These are phyloP conservation scores for Apiospora koreana DNA, from an alignment of 2,329 filamentous ascomycete species.

Conservation along the genomic window DNA sequence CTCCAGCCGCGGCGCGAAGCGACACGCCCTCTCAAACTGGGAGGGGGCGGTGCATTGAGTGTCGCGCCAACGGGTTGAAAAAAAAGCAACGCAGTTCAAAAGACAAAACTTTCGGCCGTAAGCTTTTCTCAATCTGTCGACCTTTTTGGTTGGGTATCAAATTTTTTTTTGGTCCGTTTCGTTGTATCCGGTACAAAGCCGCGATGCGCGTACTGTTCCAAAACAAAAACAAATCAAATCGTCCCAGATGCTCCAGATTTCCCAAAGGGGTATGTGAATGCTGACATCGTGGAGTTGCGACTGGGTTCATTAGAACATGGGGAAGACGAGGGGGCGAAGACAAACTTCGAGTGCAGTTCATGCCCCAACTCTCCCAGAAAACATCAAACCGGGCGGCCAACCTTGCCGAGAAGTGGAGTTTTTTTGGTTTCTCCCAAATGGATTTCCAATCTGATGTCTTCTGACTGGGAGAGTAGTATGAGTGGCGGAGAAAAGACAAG, in stretches of 20 bases:
- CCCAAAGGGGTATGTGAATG: constrained; percentile 22
- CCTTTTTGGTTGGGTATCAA: neutral
- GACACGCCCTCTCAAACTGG: neutral
- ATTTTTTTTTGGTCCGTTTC: constrained; percentile 16
- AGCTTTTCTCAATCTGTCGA: constrained; percentile 7
- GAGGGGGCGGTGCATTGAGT: neutral
- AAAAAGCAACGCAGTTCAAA: constrained; percentile 28
- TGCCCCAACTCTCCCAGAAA: constrained; percentile 36
- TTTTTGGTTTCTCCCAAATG: constrained; percentile 45
- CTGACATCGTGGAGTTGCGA: constrained; percentile 25
- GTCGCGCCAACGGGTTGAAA: constrained; percentile 23
- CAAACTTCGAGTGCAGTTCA: constrained; percentile 26
- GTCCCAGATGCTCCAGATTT: neutral
- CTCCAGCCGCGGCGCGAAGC: constrained; percentile 9
- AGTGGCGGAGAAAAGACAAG: constrained; percentile 32
- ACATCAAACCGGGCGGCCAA: constrained; percentile 48
- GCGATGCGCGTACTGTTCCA: constrained; percentile 9
- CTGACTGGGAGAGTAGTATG: constrained; percentile 26
- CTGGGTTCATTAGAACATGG: constrained; percentile 28
- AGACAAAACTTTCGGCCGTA: constrained; percentile 25
- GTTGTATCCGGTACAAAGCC: constrained; percentile 14
- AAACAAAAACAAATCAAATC: neutral
- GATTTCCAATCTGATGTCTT: constrained; percentile 53
- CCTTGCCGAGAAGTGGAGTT: constrained; percentile 52
- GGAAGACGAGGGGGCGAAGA: constrained; percentile 23